Percentiles rank a stretch among this genome's conserved stretches.
These are phyloP conservation scores for Luzula sylvatica DNA, from an alignment of 176 grass and related monocot species.

Conservation along the genomic window DNA sequence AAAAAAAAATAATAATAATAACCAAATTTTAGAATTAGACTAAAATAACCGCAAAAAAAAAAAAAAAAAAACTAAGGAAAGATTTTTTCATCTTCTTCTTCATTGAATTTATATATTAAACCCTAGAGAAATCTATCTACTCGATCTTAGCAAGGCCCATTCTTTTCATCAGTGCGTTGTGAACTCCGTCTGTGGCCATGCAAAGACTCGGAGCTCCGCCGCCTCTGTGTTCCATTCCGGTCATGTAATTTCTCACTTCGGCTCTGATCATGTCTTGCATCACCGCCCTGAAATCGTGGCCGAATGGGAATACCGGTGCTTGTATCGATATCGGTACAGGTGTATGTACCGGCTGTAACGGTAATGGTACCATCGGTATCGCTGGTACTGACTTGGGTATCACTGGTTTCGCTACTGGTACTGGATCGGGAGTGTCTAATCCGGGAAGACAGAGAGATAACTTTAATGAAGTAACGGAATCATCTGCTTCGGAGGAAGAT, in stretches of 20 bases:
- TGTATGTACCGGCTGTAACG: neutral
- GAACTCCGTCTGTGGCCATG: slow-evolving; percentile 22
- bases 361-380: neutral
- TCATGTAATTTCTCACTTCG: slow-evolving; percentile 86
- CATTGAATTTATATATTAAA: neutral
- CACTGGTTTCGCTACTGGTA: neutral
- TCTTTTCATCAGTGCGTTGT: slow-evolving; percentile 31
- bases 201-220: neutral
- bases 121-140: slow-evolving; percentile 20
- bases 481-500: slow-evolving; percentile 12
- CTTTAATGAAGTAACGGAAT: slow-evolving; percentile 48
- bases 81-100: slow-evolving; percentile 24
- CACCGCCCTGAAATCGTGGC: slow-evolving; percentile 44
- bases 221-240: slow-evolving; percentile 15
- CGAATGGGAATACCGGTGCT: slow-evolving; percentile 20
- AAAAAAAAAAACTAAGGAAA: slow-evolving; percentile 2
- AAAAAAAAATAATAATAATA: neutral
- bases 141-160: slow-evolving; percentile 84
- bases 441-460: slow-evolving; percentile 72
- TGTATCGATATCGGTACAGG: slow-evolving; percentile 20
- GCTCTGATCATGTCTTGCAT: slow-evolving; percentile 93
- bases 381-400: slow-evolving; percentile 2
- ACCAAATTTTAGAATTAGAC: neutral
- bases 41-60: neutral
- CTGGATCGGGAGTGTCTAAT: slow-evolving; percentile 10